Base-by-base conservation (phyloP, 768 basidiomycete species). In the Flagelloscypha sp. region DNA sequence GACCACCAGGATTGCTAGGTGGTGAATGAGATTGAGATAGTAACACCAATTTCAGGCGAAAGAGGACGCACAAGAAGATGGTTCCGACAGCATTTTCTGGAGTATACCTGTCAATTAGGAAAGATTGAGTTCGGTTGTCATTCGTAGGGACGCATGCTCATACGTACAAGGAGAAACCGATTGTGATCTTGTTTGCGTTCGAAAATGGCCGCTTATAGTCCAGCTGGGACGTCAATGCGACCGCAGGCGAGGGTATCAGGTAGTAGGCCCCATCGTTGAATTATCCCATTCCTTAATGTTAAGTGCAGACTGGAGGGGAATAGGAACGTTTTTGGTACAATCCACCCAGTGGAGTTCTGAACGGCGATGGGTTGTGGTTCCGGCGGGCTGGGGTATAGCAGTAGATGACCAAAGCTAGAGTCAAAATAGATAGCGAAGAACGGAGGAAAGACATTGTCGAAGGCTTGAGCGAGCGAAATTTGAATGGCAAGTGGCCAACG, bases 281-380 rank as follows among this genome's bases (percentile, higher is more conserved):
- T n/a, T n/a, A n/a, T n/a, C n/a, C n/a, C n/a, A 25, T 22, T 40
- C 27, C 7, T 21, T 38, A 24, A 33, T 15, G 24, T 32, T 38
- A 25, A 38, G 25, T 24, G 19, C 22, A 17, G 15, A 7, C 27
- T 40, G 27, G 16, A 40, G 22, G 28, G 38, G 38, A 5, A 1
- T 62, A 59, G 6, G 44, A 49, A 8, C 28, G 56, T 9, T 31
- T 44, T 33, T 28, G 20, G 31, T 18, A 25, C 43, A 5, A 31
- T 42, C 27, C 13, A 42, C 41, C 37, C 32, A 40, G 17, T 20
- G 35, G n/a, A n/a, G 73, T 9, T n/a, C n/a, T n/a, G n/a, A n/a
- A n/a, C n/a, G n/a, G n/a, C n/a, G n/a, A n/a, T n/a, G n/a, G n/a
- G n/a, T n/a, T n/a, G n/a, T n/a, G n/a, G n/a, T n/a, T n/a, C n/a